phyloP scores from a whole-genome alignment of 257 asterid genomes.

The Cordia subcordata region DNA sequence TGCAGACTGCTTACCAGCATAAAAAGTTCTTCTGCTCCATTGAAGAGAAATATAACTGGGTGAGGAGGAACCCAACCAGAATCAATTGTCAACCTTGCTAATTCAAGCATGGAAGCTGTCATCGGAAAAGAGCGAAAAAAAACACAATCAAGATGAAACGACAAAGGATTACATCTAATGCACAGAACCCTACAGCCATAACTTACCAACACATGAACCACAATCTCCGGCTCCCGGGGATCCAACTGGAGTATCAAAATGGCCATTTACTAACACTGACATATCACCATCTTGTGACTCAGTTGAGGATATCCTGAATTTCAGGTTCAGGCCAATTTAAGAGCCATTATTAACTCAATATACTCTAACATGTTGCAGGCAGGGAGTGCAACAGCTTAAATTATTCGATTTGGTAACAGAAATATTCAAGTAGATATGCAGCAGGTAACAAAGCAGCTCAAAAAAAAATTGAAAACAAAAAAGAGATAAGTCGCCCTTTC shows the following conservation, averaged over 20 bases:
- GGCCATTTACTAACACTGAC: constrained; percentile 80
- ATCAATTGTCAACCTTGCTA: constrained; percentile 80
- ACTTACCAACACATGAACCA: constrained; percentile 97
- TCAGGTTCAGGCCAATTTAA: constrained; percentile 14
- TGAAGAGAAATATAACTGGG: constrained; percentile 87
- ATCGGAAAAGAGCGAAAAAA: constrained; percentile 19
- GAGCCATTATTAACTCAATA: constrained; percentile 9
- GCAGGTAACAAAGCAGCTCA: neutral
- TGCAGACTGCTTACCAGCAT: constrained; percentile 64
- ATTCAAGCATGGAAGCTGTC: constrained; percentile 88
- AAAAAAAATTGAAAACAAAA: too few species aligned
- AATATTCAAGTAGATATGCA: neutral
- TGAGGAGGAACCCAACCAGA: constrained; percentile 92
- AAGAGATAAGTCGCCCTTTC: too few species aligned
- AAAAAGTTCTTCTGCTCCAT: constrained; percentile 98
- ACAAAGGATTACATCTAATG: constrained; percentile 2
- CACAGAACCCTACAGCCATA: constrained; percentile 6
- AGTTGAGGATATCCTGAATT: constrained; percentile 71
- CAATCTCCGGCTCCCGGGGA: constrained; percentile 99
- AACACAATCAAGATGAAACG: constrained; percentile 19
- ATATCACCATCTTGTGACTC: constrained; percentile 69
- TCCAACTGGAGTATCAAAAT: constrained; percentile 84
- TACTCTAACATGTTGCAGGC: neutral
- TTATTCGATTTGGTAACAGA: neutral
- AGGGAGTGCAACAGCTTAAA: neutral